Conservation (phyloP, 78 protist genomes). For the Isochrysis galbana region DNA sequence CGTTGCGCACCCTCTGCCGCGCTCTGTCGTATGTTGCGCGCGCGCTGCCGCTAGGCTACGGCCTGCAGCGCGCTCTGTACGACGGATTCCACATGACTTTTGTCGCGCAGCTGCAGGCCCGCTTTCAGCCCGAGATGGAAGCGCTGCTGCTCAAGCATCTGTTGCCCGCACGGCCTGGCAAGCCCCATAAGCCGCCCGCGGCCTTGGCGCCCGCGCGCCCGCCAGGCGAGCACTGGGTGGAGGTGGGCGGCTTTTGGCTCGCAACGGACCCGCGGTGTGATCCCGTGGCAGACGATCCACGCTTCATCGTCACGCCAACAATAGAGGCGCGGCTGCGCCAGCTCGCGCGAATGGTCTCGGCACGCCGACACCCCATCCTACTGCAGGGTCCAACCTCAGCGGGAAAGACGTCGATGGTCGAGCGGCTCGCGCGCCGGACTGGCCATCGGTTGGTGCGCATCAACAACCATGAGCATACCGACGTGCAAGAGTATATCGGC, state of each 20-base stretch:
- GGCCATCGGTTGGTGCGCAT: conserved; percentile 94
- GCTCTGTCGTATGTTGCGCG: conserved; percentile 68
- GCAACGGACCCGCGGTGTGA: not conserved
- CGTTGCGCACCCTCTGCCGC: conserved; percentile 91
- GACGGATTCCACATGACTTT: conserved; percentile 83
- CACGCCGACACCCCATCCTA: conserved; percentile 81
- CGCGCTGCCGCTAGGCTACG: conserved; percentile 57
- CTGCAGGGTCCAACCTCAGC: conserved; percentile 77
- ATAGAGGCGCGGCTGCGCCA: conserved; percentile 59
- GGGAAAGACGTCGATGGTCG: conserved; percentile 95
- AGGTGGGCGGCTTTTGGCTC: conserved; percentile 41
- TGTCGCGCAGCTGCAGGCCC: conserved; percentile 71
- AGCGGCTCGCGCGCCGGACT: conserved; percentile 86
- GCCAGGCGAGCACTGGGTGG: not conserved
- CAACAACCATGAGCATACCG: conserved; percentile 99
- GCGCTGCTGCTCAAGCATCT: not conserved
- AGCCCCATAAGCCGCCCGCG: not conserved
- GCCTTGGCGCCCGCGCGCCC: not conserved
- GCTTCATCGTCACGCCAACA: conserved; percentile 70
- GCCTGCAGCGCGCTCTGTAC: conserved; percentile 79
- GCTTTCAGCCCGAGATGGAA: not conserved
- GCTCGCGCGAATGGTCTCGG: conserved; percentile 78
- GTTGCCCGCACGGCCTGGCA: not conserved
- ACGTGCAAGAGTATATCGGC: conserved; percentile 98
- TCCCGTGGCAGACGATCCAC: not conserved